phyloP scores from a whole-genome alignment of 495 filamentous ascomycete genomes.

The Podospora comata region DNA sequence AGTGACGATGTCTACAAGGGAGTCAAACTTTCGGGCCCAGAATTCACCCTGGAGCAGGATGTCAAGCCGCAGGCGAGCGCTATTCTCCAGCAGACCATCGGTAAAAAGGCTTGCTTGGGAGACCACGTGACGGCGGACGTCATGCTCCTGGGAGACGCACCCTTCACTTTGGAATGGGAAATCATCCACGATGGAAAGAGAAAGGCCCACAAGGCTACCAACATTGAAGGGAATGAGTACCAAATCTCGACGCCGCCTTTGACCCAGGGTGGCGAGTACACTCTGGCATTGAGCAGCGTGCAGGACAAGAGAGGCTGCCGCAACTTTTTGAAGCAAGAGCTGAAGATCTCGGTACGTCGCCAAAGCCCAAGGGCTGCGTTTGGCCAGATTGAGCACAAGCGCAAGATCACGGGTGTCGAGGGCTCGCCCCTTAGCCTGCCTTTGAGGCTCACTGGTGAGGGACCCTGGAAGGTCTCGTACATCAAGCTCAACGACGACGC shows the following conservation, averaged over 20 bases:
- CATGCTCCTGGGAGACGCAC: constrained; percentile 71
- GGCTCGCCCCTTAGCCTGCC: constrained; percentile 69
- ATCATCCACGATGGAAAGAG: constrained; percentile 86
- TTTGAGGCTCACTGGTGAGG: constrained; percentile 74
- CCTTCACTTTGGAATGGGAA: constrained; percentile 91
- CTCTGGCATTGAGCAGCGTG: constrained; percentile 73
- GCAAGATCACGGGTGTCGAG: constrained; percentile 69
- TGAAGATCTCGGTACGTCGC: constrained; percentile 78
- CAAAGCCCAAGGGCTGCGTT: constrained; percentile 83
- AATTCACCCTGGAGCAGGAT: constrained; percentile 71
- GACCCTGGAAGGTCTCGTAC: constrained; percentile 77
- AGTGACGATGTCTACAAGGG: constrained; percentile 75
- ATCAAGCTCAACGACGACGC: constrained; percentile 54
- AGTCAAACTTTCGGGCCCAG: constrained; percentile 49
- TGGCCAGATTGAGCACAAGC: constrained; percentile 74
- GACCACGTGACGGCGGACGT: constrained; percentile 72
- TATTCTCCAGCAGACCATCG: constrained; percentile 54
- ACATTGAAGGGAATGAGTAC: constrained; percentile 56
- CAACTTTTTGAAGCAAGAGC: constrained; percentile 72
- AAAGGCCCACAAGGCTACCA: constrained; percentile 60
- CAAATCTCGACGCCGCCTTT: constrained; percentile 72
- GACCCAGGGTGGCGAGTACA: constrained; percentile 80
- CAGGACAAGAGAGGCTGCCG: constrained; percentile 85
- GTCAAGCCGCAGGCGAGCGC: constrained; percentile 90
- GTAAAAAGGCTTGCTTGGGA: constrained; percentile 72